phyloP scores from a whole-genome alignment of 176 grass and related monocot genomes.

The Cenchrus purpureus region DNA sequence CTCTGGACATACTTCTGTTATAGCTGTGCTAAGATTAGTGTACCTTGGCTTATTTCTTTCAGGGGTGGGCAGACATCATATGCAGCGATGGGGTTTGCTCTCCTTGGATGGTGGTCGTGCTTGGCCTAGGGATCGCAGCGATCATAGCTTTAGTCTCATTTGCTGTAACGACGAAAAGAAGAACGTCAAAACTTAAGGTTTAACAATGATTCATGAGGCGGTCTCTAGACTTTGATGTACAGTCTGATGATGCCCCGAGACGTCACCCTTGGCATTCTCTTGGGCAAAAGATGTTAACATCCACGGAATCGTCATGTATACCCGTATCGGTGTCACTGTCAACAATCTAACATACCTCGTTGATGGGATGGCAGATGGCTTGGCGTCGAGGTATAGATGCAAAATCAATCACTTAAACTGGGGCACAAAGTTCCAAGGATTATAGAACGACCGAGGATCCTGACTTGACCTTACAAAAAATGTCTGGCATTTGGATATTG shows the following conservation, averaged over 20 bases:
- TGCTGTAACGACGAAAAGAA: conserved; percentile 63
- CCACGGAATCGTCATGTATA: not conserved
- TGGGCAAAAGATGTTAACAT: conserved; percentile 22
- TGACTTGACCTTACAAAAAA: not conserved
- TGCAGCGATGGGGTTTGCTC: conserved; percentile 47
- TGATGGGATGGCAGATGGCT: not conserved
- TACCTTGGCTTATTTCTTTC: conserved; percentile 26
- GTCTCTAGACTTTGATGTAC: conserved; percentile 52
- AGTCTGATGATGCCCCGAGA: conserved; percentile 37
- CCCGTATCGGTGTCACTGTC: not conserved
- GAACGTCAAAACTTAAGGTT: conserved; percentile 90
- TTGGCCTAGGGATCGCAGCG: conserved; percentile 30
- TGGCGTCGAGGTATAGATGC: not conserved
- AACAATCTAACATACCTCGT: not conserved
- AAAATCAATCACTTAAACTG: not conserved
- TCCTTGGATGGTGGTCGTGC: conserved; percentile 46
- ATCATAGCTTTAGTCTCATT: conserved; percentile 42
- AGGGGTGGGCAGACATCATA: conserved; percentile 49
- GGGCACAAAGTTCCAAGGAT: not conserved
- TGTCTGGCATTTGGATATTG: not conserved
- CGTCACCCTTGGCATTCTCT: conserved; percentile 12
- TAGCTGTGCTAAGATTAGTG: not conserved
- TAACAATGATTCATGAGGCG: conserved; percentile 44
- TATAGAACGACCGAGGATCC: not conserved
- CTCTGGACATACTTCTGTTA: not conserved